Base-by-base conservation (phyloP, 2,329 filamentous ascomycete genomes). In the Fusarium torulosum region DNA sequence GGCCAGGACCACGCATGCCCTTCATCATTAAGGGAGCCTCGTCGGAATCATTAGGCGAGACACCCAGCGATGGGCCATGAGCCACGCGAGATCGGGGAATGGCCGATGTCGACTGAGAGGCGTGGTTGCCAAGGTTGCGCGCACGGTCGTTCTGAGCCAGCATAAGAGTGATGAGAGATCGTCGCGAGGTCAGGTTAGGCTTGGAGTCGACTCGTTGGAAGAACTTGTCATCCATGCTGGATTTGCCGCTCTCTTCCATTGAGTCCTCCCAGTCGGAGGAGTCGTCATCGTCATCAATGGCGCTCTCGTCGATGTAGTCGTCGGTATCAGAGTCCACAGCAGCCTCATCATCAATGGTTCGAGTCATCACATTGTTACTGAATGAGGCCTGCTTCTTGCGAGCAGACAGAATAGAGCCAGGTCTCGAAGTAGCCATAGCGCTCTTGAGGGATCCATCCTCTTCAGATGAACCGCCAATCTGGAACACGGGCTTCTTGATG, bases 171-270 rank as follows among this genome's bases (percentile, higher is more conserved):
- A 99, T 90, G 40, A 98, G 87, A 3, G 95, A 98, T 50, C 91
- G 90, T 47, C 92, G 89, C 2, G 95, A 97, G 4, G 91, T 90
- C 25, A 98, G 84, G 75, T 97, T 93, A 9, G 90, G 88, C 77
- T 90, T 90, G 40, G 94, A 97, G 77, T 97, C 93, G 47, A 98
- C 94, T 10, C 96, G 91, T 78, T 94, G 90, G 85, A 99, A 99
- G 72, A 93, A 84, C 74, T 88, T 90, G 63, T 96, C 91, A 64
- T 96, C 92, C 51, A 94, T 85, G 76, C 92, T 96, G 2, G 92
- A 92, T 70, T 92, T 91, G 58, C 90, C 91, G 75, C 91, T 96
- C 71, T 96, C 92, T 64, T 92, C 91, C 21, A 92, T 88, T 0
- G 90, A 93, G 73, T 87, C 83, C 74, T 90, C 84, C 82, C 87